Conservation (phyloP, 2,329 filamentous ascomycete species). For the Chaetomiaceae sp. region DNA sequence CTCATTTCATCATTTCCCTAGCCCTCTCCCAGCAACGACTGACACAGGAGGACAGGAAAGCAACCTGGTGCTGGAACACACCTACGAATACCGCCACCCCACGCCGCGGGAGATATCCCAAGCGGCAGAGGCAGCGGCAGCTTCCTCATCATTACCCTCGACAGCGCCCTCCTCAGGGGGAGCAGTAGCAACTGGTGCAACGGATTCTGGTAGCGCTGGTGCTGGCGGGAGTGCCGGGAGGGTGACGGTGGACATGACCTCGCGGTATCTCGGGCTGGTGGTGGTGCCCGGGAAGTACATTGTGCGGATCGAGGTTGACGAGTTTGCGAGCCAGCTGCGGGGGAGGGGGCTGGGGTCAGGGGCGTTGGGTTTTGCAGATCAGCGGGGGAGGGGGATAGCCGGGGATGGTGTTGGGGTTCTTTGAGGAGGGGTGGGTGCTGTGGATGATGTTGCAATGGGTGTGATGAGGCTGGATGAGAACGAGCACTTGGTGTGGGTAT, state of each 20-base stretch:
- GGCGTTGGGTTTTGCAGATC: background rate
- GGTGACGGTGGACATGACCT: slow-evolving; percentile 66
- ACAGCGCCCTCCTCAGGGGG: background rate
- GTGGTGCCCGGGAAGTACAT: slow-evolving; percentile 86
- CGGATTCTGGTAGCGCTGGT: slow-evolving; percentile 9
- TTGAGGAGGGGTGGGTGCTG: too few species aligned
- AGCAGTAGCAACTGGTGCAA: slow-evolving; percentile 12
- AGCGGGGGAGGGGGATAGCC: background rate
- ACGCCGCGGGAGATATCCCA: slow-evolving; percentile 42
- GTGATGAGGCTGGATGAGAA: too few species aligned
- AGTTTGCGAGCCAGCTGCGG: slow-evolving; percentile 53
- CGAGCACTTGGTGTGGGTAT: too few species aligned
- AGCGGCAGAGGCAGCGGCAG: background rate
- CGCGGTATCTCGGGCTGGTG: slow-evolving; percentile 80
- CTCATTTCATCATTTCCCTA: background rate
- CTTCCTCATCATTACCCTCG: background rate
- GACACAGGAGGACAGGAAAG: slow-evolving; percentile 54
- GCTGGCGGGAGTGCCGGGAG: slow-evolving; percentile 24
- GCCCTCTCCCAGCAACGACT: background rate
- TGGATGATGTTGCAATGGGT: background rate
- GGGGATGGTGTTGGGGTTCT: background rate
- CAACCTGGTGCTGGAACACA: slow-evolving; percentile 79
- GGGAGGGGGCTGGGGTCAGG: background rate
- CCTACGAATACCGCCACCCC: slow-evolving; percentile 84
- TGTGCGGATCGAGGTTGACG: slow-evolving; percentile 80